phyloP scores from a whole-genome alignment of 345 rosid species.

The Hypericum perforatum region DNA sequence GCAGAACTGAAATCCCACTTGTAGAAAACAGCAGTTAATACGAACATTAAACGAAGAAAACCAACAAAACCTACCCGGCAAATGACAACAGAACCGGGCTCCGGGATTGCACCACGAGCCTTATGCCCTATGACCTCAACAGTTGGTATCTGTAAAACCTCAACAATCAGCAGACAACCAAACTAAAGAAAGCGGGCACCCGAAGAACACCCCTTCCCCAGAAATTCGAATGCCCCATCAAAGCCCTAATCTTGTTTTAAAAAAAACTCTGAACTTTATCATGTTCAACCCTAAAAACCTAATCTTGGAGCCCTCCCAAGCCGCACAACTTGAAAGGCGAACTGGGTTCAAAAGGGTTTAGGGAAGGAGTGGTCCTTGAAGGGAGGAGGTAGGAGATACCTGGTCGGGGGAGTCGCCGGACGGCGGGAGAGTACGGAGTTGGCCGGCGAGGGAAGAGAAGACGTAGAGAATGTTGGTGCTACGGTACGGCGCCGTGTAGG shows the following conservation, averaged over 20 bases:
- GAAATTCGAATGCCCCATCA: not conserved
- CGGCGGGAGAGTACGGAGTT: constrained; percentile 38
- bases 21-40: not conserved
- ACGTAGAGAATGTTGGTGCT: constrained; percentile 29
- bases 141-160: constrained; percentile 45
- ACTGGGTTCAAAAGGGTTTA: not conserved
- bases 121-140: constrained; percentile 80
- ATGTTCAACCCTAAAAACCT: not conserved
- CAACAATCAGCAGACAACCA: constrained; percentile 3
- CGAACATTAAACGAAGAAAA: not conserved
- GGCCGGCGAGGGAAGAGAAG: constrained; percentile 76
- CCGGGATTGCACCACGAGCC: constrained; percentile 76
- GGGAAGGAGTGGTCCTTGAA: not conserved
- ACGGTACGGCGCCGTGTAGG: constrained; percentile 48
- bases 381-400: constrained; percentile 24
- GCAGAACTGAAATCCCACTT: not conserved
- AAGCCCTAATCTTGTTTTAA: not conserved
- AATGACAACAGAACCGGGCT: constrained; percentile 68
- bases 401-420: constrained; percentile 54
- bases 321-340: constrained; percentile 7
- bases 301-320: not conserved
- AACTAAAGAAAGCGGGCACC: not conserved
- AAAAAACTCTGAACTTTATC: not conserved
- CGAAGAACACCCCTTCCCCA: not conserved
- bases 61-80: constrained; percentile 47